A percentile compares a stretch with the other conserved stretches of the same genome.
Conservation (phyloP, 768 basidiomycete genomes). For the Amanita fuliginea region DNA sequence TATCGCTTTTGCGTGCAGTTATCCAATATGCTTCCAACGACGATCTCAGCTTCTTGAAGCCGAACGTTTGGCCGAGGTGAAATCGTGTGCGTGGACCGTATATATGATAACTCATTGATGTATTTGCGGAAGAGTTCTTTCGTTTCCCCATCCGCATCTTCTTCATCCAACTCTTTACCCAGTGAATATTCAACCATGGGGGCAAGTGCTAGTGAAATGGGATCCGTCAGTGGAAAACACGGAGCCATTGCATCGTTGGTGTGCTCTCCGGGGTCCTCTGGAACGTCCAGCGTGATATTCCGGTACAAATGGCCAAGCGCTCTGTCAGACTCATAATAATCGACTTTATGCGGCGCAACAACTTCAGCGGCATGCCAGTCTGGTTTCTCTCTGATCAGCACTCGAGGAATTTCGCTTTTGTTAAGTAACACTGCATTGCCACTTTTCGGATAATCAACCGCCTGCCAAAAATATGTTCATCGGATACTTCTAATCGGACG, state of each 20-base stretch:
- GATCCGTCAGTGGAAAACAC: slow-evolving; percentile 19
- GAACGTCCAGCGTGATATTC: slow-evolving; percentile 31
- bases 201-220: slow-evolving; percentile 25
- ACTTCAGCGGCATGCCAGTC: slow-evolving; percentile 69
- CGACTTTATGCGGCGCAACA: slow-evolving; percentile 37
- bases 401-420: slow-evolving; percentile 31
- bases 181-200: slow-evolving; percentile 20
- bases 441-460: slow-evolving; percentile 76
- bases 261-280: slow-evolving; percentile 17
- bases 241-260: slow-evolving; percentile 7
- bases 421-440: slow-evolving; percentile 53
- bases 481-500: background rate
- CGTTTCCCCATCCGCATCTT: slow-evolving; percentile 4
- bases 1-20: slow-evolving; percentile 54
- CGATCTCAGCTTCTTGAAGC: slow-evolving; percentile 64
- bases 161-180: slow-evolving; percentile 13
- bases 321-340: slow-evolving; percentile 62
- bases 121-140: slow-evolving; percentile 37
- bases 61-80: slow-evolving; percentile 42
- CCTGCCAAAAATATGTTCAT: slow-evolving; percentile 19
- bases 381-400: slow-evolving; percentile 57
- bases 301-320: slow-evolving; percentile 70
- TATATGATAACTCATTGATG: slow-evolving; percentile 56
- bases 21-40: slow-evolving; percentile 63
- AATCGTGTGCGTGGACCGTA: slow-evolving; percentile 56